Percentiles rank a stretch among this genome's conserved stretches.
Evolutionary conservation across 2,329 filamentous ascomycete genomes (phyloP).

Genomic region (Cucurbitaria berberidis): DNA sequence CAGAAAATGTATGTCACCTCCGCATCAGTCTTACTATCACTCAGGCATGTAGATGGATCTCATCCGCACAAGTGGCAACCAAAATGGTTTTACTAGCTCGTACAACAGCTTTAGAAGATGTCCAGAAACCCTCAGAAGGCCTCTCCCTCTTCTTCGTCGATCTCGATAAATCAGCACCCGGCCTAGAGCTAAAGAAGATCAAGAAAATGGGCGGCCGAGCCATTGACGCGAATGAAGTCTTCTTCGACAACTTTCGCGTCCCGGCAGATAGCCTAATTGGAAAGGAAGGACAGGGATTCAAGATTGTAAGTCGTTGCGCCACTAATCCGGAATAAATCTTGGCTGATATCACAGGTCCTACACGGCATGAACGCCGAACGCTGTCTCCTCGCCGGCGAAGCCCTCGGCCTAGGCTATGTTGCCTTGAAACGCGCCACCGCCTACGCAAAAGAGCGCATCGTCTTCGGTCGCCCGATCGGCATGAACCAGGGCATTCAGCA

Average conservation of each 20-base stretch:
- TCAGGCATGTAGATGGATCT: background rate
- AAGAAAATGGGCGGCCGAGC: conserved; percentile 86
- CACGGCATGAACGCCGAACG: conserved; percentile 57
- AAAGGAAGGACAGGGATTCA: conserved; percentile 75
- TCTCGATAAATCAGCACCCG: conserved; percentile 61
- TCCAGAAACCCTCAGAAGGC: conserved; percentile 71
- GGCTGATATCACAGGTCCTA: conserved; percentile 33
- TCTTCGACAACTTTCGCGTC: conserved; percentile 78
- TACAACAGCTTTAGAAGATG: conserved; percentile 71
- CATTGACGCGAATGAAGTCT: conserved; percentile 83
- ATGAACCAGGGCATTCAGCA: conserved; percentile 65
- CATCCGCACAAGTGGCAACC: conserved; percentile 66
- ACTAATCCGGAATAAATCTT: background rate
- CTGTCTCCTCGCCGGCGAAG: conserved; percentile 69
- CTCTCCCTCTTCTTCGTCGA: conserved; percentile 82
- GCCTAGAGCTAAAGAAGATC: conserved; percentile 70
- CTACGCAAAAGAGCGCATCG: conserved; percentile 57
- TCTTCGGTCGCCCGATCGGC: conserved; percentile 63
- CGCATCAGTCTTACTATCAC: background rate
- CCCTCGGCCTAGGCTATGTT: conserved; percentile 77
- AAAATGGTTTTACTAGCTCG: conserved; percentile 74
- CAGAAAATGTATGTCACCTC: conserved; percentile 68
- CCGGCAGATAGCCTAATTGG: conserved; percentile 70
- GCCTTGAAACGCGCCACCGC: conserved; percentile 51
- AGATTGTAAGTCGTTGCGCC: conserved; percentile 57